A percentile compares a stretch with the other conserved stretches of the same genome.
These are phyloP conservation scores for Spergularia bocconei DNA, from an alignment of 148 eudicot genomes.

Conservation along the genomic window DNA sequence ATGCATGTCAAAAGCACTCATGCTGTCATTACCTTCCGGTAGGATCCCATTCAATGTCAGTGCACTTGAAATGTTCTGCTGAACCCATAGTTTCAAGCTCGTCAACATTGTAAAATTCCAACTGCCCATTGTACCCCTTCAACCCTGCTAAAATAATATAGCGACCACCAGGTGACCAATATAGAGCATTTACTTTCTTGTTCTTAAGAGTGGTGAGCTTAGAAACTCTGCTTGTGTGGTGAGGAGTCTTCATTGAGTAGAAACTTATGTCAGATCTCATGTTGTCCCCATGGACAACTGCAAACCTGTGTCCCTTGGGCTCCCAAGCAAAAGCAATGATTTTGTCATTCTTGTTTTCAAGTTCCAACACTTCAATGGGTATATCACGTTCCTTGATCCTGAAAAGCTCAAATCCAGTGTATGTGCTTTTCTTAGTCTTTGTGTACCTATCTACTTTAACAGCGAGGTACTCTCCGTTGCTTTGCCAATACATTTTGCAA, in stretches of 20 bases:
- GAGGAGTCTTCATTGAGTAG: slow-evolving; percentile 70
- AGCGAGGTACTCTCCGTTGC: slow-evolving; percentile 90
- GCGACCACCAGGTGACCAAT: slow-evolving; percentile 89
- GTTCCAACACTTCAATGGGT: slow-evolving; percentile 92
- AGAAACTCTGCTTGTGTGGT: slow-evolving; percentile 63
- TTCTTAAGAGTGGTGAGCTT: slow-evolving; percentile 83
- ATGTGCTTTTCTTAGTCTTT: slow-evolving; percentile 93
- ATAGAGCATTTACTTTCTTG: slow-evolving; percentile 94
- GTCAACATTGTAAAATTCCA: slow-evolving; percentile 90
- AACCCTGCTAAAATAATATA: slow-evolving; percentile 80
- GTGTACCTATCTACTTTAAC: slow-evolving; percentile 91
- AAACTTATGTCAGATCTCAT: slow-evolving; percentile 91
- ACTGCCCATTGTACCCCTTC: slow-evolving; percentile 90
- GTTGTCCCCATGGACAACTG: slow-evolving; percentile 86
- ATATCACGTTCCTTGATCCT: slow-evolving; percentile 92
- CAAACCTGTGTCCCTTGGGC: slow-evolving; percentile 96
- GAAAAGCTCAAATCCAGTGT: slow-evolving; percentile 96
- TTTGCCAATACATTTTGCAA: slow-evolving; percentile 99
- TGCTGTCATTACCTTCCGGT: slow-evolving; percentile 72
- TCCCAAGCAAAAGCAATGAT: slow-evolving; percentile 99
- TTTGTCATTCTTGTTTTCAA: slow-evolving; percentile 91
- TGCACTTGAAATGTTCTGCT: slow-evolving; percentile 89
- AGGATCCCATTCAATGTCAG: slow-evolving; percentile 90
- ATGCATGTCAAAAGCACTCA: neutral
- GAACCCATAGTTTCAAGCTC: slow-evolving; percentile 99